Conservation (phyloP, 1,284 basidiomycete genomes). For the Testicularia cyperi region DNA sequence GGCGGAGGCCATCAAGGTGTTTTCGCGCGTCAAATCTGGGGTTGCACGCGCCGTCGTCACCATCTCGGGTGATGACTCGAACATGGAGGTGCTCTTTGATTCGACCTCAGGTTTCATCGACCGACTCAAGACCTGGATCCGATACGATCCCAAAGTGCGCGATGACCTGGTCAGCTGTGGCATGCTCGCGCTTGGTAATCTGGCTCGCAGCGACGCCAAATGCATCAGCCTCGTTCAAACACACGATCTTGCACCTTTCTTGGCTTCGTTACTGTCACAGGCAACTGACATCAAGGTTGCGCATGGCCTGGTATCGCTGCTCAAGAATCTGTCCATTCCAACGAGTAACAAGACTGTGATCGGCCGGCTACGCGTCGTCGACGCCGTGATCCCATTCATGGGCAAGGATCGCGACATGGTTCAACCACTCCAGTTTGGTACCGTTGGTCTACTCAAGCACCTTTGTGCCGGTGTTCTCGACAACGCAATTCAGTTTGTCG, state of each 20-base stretch:
- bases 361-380: conserved; percentile 25
- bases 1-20: conserved; percentile 68
- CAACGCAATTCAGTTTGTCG: conserved; percentile 67
- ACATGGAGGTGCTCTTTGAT: conserved; percentile 69
- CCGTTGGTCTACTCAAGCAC: conserved; percentile 85
- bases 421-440: conserved; percentile 75
- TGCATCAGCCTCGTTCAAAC: conserved; percentile 45
- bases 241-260: conserved; percentile 33
- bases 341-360: conserved; percentile 42
- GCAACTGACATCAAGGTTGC: conserved; percentile 43
- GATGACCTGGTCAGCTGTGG: conserved; percentile 82
- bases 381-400: conserved; percentile 21
- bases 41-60: conserved; percentile 81
- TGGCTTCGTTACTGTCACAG: conserved; percentile 32
- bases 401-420: conserved; percentile 39
- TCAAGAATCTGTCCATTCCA: conserved; percentile 54
- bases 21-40: conserved; percentile 79
- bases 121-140: conserved; percentile 76
- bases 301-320: conserved; percentile 43
- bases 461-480: conserved; percentile 68
- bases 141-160: conserved; percentile 60
- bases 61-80: conserved; percentile 77
- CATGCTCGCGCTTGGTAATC: conserved; percentile 76
- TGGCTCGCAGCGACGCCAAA: conserved; percentile 65
- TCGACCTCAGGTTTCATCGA: conserved; percentile 65